Base-by-base conservation (phyloP, 352 stramenopile species). In the Blastocystis sp. region DNA sequence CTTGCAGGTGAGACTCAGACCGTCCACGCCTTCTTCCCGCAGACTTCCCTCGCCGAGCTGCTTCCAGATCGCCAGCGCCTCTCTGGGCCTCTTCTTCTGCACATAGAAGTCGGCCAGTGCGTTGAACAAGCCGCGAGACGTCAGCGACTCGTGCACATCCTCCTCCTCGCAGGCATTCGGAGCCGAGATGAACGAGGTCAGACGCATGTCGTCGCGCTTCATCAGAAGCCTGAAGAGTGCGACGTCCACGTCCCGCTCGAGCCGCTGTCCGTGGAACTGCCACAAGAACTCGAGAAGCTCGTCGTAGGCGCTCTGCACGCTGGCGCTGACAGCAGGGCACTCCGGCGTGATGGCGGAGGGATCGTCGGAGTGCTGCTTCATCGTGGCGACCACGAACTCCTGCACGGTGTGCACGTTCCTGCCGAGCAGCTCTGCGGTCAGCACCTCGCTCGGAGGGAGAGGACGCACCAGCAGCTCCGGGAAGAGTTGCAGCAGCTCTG, bases 301-400 rank as follows among this genome's bases (percentile, higher is more conserved):
- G 43, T 37, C 53, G 23, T 68, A n/a, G 18, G 47, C 73, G 8
- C 68, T 34, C 13, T 66, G n/a, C 34, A 68, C 34, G 3, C 8
- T 7, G 6, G 29, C 9, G 34, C 43, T 20, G 23, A 84, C 73
- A 9, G n/a, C 23, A 2, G 9, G 26, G 11, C 53, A 84, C 3
- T 84, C 73, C 2, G 50, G 3, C 3, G n/a, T 66, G n/a, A 84
- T 66, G 50, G 34, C 15, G 1, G 73, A 64, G 5, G 73, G 73
- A 29, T 84, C 73, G 29, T 11, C n/a, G 5, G 73, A 84, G 29
- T 84, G 73, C 20, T 84, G 73, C n/a, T 84, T 84, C 73, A 66
- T 20, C 18, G 26, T 84, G 9, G 73, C 3, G 9, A 84, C 8
- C 15, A 84, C 73, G 56, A 84, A 84, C 13, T 66, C 47, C 2